Percentiles rank a stretch among this genome's conserved stretches.
Conservation (phyloP, 163 green algal genomes). For the Prototheca cutis region DNA sequence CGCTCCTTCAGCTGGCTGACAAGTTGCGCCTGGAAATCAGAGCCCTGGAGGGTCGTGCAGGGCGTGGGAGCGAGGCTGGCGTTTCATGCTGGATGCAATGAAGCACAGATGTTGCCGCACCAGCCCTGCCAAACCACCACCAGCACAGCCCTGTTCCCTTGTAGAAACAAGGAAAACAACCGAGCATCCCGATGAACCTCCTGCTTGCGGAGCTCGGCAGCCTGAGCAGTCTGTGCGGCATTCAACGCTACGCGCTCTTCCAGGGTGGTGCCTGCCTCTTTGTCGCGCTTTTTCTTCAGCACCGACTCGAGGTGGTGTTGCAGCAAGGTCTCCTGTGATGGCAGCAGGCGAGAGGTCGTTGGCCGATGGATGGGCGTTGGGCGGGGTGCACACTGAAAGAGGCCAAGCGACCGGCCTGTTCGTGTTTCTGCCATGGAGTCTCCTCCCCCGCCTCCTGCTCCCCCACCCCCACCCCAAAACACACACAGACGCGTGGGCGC, state of each 20-base stretch:
- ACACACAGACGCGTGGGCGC: background rate
- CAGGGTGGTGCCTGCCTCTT: conserved; percentile 38
- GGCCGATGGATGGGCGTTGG: background rate
- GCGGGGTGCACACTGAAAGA: background rate
- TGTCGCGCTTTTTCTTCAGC: conserved; percentile 25
- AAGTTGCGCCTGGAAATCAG: conserved; percentile 39
- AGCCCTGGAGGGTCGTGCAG: conserved; percentile 11
- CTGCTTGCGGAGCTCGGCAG: conserved; percentile 35
- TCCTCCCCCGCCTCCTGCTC: background rate
- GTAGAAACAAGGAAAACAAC: background rate
- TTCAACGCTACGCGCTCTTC: conserved; percentile 46
- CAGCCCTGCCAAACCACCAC: background rate
- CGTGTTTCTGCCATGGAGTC: background rate
- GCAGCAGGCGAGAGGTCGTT: background rate
- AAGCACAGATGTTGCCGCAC: no score
- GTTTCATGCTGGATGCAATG: background rate
- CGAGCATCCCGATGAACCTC: conserved; percentile 21
- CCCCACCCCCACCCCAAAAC: background rate
- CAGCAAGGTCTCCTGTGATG: conserved; percentile 43
- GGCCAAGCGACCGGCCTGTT: background rate
- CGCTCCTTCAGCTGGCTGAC: conserved; percentile 11
- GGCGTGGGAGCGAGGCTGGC: background rate
- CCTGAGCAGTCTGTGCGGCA: conserved; percentile 32
- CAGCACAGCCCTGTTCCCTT: background rate
- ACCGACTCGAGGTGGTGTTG: conserved; percentile 28